Percentiles rank a stretch among this genome's conserved stretches.
phyloP scores from a whole-genome alignment of 169 alveolate species.

The Cryptosporidium parvum region DNA sequence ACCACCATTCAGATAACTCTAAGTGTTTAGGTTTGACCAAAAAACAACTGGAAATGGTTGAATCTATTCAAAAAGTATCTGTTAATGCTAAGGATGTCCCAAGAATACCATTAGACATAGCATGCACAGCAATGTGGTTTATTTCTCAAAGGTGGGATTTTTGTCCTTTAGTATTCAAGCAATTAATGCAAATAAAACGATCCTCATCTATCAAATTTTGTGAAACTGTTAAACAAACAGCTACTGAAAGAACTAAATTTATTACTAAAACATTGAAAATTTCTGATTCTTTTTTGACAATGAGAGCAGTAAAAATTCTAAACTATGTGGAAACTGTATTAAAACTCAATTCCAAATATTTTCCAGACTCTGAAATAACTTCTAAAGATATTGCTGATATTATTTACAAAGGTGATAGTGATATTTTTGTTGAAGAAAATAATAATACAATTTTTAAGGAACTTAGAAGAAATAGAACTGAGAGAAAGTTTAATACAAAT shows the following conservation, averaged over 20 bases:
- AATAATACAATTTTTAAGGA: not conserved
- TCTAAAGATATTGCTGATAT: constrained; percentile 54
- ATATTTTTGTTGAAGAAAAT: constrained; percentile 12
- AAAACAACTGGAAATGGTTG: constrained; percentile 48
- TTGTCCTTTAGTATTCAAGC: constrained; percentile 37
- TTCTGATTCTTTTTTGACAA: constrained; percentile 23
- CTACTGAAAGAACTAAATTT: constrained; percentile 26
- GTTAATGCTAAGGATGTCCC: constrained; percentile 21
- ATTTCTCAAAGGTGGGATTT: constrained; percentile 70
- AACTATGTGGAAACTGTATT: constrained; percentile 24
- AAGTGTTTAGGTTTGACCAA: constrained; percentile 60
- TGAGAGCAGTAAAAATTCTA: constrained; percentile 31
- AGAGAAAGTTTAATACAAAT: not conserved
- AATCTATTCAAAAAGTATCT: constrained; percentile 19
- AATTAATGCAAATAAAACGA: constrained; percentile 17
- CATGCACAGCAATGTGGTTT: constrained; percentile 74
- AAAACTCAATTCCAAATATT: constrained; percentile 46
- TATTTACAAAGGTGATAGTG: constrained; percentile 56
- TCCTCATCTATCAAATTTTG: constrained; percentile 15
- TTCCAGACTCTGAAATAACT: constrained; percentile 55
- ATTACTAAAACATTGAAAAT: constrained; percentile 1
- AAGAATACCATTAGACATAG: constrained; percentile 49
- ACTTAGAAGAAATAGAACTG: constrained; percentile 13
- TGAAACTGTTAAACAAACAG: constrained; percentile 1
- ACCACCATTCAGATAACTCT: constrained; percentile 40